phyloP scores from a whole-genome alignment of 129 eudicot species.

The Escallonia herrerae region DNA sequence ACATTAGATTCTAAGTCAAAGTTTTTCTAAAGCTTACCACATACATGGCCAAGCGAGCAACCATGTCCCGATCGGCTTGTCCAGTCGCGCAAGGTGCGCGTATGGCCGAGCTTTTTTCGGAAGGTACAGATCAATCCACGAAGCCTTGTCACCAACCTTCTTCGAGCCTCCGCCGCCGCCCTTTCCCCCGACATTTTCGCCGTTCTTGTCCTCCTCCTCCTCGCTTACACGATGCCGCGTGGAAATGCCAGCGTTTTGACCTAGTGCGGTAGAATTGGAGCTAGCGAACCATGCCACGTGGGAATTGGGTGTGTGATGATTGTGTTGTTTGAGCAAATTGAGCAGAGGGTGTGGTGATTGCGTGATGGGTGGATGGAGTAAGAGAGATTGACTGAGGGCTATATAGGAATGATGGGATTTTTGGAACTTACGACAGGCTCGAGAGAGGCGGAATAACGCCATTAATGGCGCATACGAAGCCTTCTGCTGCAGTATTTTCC shows the following conservation, averaged over 20 bases:
- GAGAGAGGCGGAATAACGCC: slow-evolving; percentile 37
- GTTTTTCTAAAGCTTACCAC: slow-evolving; percentile 39
- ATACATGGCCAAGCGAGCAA: slow-evolving; percentile 93
- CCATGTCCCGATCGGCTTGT: slow-evolving; percentile 89
- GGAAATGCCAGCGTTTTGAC: slow-evolving; percentile 29
- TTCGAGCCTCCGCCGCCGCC: neutral
- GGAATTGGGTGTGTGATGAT: slow-evolving; percentile 5
- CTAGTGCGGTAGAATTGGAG: slow-evolving; percentile 11
- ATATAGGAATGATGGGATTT: slow-evolving; percentile 4
- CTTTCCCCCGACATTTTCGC: neutral
- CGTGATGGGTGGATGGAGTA: slow-evolving; percentile 3
- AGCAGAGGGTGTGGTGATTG: neutral
- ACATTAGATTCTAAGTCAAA: neutral
- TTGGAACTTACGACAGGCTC: slow-evolving; percentile 20
- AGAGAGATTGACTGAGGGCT: slow-evolving; percentile 16
- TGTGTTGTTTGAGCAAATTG: slow-evolving; percentile 1
- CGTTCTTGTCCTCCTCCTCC: slow-evolving; percentile 8
- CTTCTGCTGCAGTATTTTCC: no score
- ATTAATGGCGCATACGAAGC: neutral
- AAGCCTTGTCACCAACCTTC: slow-evolving; percentile 6
- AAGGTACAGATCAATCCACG: slow-evolving; percentile 84
- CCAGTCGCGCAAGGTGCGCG: slow-evolving; percentile 69
- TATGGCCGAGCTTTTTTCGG: slow-evolving; percentile 42
- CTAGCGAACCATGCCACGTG: neutral
- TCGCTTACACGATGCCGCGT: slow-evolving; percentile 13